Evolutionary conservation across 202 grass and related monocot species (phyloP), one percentile per base, ranked within the genome.

Genomic region (Digitaria exilis): DNA sequence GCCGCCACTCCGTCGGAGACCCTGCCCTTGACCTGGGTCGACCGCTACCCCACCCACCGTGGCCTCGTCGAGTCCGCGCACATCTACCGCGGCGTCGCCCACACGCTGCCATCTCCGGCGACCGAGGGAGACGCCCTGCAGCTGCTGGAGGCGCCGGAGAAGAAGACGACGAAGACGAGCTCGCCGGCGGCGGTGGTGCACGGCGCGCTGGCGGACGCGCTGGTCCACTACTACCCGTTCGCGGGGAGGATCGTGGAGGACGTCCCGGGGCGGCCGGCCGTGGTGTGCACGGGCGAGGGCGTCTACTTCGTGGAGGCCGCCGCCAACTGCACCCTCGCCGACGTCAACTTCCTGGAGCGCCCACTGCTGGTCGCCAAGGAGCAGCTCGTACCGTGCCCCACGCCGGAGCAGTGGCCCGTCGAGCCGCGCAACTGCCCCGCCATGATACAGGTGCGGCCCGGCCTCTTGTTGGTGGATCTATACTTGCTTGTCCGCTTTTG

Each of bases 1-100:
- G 86, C 75, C 42, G 60, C 54, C 0, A 93, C 94, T n/a, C 94
- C 94, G 35, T 52, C 54, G 22, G 91, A 88, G 65, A 93, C 77
- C 59, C 71, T 93, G 57, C 86, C 94, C 6, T 65, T 97, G 51
- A 91, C 88, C 9, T 97, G 94, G 94, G 87, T 97, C 21, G 94
- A 93, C 74, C 82, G 94, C 6, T 97, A 97, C 75, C 91, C 94
- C 49, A 97, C 94, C 9, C 94, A 97, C 80, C 95, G 95, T 19
- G 95, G 95, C 79, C 88, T 97, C 12, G 95, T 97, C 65, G 95
- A 97, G 82, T 97, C 95, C 31, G 3, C n/a, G n/a, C n/a, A n/a
- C n/a, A n/a, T n/a, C n/a, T n/a, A n/a, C n/a, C n/a, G n/a, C n/a
- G n/a, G n/a, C 45, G 60, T 24, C 25, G 14, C 73, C 31, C 9